Base-by-base conservation (phyloP, 139 green algal species). In the Chlorella ohadii region DNA sequence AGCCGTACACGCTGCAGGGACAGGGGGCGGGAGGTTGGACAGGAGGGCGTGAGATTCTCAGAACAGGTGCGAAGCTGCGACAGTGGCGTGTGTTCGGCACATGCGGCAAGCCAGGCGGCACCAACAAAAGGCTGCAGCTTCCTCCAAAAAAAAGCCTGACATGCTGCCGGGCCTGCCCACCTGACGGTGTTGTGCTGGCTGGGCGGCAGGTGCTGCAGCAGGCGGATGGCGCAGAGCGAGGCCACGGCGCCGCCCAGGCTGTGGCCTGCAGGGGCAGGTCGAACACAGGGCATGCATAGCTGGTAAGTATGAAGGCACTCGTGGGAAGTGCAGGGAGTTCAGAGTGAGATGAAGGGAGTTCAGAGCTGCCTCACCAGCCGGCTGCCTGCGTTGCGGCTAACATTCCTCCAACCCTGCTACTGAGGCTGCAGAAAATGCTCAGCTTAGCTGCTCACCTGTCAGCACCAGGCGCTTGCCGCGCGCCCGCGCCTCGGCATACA, bases 191-290 rank as follows among this genome's bases (percentile, higher is more conserved):
- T 72, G 15, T 85, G 76, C 20, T 74, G 82, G 74, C 55, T 82
- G 63, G 79, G 38, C 9, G 87, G 85, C 70, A 94, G 82, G n/a
- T 88, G 79, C 25, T 91, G 86, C 87, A 95, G 87, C 78, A 96
- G 88, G 7, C 87, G 80, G n/a, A 97, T 81, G 11, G 91, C 88
- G 67, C 88, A 93, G 16, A 97, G 91, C 79, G 92, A 91, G 44
- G 94, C 93, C 27, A 97, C 94, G 16, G 94, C 93, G 25, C 93
- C 94, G 56, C 92, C 90, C 73, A 96, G 82, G 1, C 86, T 93
- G 83, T 97, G 94, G 16, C 70, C 70, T 77, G 70, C 70, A 34
- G 1, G 23, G n/a, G n/a, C 0, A 22, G 28, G 68, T 36, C 20
- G 63, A 34, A 36, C 63, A 68, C 3, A 9, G 44, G 44, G n/a